These are phyloP conservation scores for Toxicodendron radicans DNA, from an alignment of 345 rosid genomes.

Conservation along the genomic window DNA sequence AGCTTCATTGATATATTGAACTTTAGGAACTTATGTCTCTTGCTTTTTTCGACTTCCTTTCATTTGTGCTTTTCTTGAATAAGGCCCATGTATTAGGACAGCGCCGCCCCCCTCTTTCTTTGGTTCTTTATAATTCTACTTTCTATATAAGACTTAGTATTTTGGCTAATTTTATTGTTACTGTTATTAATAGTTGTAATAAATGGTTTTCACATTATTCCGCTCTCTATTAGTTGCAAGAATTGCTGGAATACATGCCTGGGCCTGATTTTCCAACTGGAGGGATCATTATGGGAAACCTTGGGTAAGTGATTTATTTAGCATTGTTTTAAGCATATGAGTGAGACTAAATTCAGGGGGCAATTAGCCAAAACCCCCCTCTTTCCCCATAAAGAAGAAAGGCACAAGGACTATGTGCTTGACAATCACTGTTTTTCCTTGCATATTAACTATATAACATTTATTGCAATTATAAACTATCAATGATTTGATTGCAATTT, in stretches of 20 bases:
- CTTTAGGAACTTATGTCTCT: not conserved
- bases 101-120: not conserved
- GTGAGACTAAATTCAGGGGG: too few species aligned
- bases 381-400: too few species aligned
- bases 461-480: too few species aligned
- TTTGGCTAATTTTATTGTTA: not conserved
- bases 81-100: not conserved
- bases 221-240: constrained; percentile 69
- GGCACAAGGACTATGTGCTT: too few species aligned
- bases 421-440: too few species aligned
- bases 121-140: not conserved
- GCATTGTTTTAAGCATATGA: too few species aligned
- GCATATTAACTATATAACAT: too few species aligned
- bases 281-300: constrained; percentile 92
- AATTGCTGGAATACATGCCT: constrained; percentile 96
- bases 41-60: too few species aligned
- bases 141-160: not conserved
- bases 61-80: not conserved
- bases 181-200: not conserved
- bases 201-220: constrained; percentile 24
- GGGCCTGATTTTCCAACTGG: constrained; percentile 99
- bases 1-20: not conserved
- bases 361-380: too few species aligned
- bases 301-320: constrained; percentile 90
- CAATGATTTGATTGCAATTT: too few species aligned